Evolutionary conservation across 2,329 filamentous ascomycete species (phyloP), one percentile per base, ranked within the genome.

Genomic region (Leptographium flavum): DNA sequence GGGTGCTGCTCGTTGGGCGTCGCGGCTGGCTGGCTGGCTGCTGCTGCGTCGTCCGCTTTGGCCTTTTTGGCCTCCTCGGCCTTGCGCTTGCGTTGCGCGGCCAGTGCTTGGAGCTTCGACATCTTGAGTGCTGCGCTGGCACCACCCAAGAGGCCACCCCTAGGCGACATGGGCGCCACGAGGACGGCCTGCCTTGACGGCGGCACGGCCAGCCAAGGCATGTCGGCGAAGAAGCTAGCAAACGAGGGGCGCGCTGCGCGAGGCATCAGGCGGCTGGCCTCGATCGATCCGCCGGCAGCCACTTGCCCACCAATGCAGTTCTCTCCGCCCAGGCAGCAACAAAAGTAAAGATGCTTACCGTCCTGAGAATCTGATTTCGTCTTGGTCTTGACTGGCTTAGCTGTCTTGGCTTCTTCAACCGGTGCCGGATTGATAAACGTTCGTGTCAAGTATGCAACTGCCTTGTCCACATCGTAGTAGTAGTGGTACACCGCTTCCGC

Each of bases 401-500:
- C 27, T 11, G 27, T 11, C 27, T 28, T 28, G 8, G 56, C 47
- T 10, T 63, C 54, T 54, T 70, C 70, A 15, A 60, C 58, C 22
- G 56, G 52, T 17, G 65, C 57, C 38, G 65, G 65, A 8, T 65
- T 61, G 52, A 76, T 65, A 52, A 67, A 74, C 28, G 69, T 79
- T 70, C 79, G 83, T 50, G 79, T 74, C 47, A 98, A 63, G 57
- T 93, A 95, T 46, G 74, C 71, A 32, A 93, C 81, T 1, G 86
- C 79, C 62, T 94, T 94, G 47, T 79, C 82, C 27, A 94, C 71
- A 56, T 98, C 88, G 59, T 88, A 96, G 61, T 90, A 96, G 62
- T 95, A 95, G 63, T 98, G 79, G 87, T 87, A 96, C 15, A 98
- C 64, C 0, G 88, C 76, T 49, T 96, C 90, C 59, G 94, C 79